These are phyloP conservation scores for Nannochloropsis salina DNA, from an alignment of 108 stramenopile species.

Conservation along the genomic window DNA sequence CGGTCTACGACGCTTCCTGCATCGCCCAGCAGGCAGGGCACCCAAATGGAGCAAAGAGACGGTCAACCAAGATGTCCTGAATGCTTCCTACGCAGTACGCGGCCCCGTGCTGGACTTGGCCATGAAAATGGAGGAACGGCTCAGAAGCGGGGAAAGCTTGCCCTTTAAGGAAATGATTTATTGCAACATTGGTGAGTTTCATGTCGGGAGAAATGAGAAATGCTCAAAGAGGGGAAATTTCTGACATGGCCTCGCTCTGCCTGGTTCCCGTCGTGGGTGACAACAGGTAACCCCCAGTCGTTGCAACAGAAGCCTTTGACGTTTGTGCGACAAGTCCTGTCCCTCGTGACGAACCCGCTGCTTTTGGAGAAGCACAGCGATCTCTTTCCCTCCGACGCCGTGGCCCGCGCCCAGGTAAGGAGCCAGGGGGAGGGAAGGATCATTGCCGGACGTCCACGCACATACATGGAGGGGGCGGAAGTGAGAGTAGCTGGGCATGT, in stretches of 20 bases:
- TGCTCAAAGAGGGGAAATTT: neutral
- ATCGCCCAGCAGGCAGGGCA: neutral
- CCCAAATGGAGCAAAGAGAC: neutral
- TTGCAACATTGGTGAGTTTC: neutral
- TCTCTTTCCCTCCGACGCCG: constrained; percentile 34
- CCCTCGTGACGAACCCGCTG: constrained; percentile 28
- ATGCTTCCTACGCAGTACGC: constrained; percentile 32
- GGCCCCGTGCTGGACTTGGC: constrained; percentile 23
- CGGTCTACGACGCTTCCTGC: constrained; percentile 8
- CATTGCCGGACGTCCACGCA: too few species aligned
- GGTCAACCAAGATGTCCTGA: constrained; percentile 19
- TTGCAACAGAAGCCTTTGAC: constrained; percentile 78
- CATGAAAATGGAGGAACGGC: constrained; percentile 20
- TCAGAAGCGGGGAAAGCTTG: constrained; percentile 40
- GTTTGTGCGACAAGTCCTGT: constrained; percentile 73
- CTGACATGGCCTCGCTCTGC: neutral
- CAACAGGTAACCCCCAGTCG: constrained; percentile 84
- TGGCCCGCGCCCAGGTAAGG: constrained; percentile 34
- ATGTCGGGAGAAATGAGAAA: neutral
- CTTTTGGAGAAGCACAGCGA: constrained; percentile 26
- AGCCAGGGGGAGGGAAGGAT: neutral
- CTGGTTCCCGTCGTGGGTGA: too few species aligned
- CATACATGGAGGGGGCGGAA: too few species aligned
- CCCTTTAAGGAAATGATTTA: constrained; percentile 60
- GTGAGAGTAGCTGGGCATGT: too few species aligned